These are phyloP conservation scores for Lepidium didymum DNA, from an alignment of 345 rosid genomes.

Conservation along the genomic window DNA sequence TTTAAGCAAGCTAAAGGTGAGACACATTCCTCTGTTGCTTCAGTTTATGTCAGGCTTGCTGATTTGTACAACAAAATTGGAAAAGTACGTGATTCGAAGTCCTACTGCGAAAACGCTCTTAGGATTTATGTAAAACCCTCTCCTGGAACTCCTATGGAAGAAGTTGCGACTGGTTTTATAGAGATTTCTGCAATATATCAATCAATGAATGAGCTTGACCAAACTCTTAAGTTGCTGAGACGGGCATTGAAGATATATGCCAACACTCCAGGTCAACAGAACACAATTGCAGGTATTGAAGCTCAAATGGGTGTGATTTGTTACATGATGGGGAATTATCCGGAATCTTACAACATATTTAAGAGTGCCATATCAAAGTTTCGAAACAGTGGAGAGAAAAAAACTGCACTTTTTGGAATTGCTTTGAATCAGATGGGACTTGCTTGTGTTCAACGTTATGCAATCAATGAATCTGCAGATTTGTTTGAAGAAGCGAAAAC, in stretches of 20 bases:
- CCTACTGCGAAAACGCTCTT: constrained; percentile 79
- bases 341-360: constrained; percentile 62
- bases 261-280: constrained; percentile 61
- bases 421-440: constrained; percentile 91
- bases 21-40: constrained; percentile 74
- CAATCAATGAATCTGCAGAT: constrained; percentile 82
- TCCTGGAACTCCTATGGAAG: constrained; percentile 56
- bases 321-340: constrained; percentile 73
- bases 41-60: constrained; percentile 78
- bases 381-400: constrained; percentile 72
- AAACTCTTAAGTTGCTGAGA: constrained; percentile 56
- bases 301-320: constrained; percentile 89
- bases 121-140: constrained; percentile 52
- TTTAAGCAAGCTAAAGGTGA: constrained; percentile 79
- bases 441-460: constrained; percentile 62
- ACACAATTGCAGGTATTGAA: constrained; percentile 79
- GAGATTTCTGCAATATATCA: constrained; percentile 83
- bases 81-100: constrained; percentile 67
- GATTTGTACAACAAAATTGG: constrained; percentile 79
- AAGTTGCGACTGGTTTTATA: constrained; percentile 72
- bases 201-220: constrained; percentile 67
- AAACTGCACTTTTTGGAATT: constrained; percentile 70
- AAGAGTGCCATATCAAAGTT: constrained; percentile 60
- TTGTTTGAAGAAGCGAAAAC: constrained; percentile 83
- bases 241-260: constrained; percentile 57